These are phyloP conservation scores for Diversispora epigaea DNA, from an alignment of 192 early-diverging fungal genomes.

Conservation along the genomic window DNA sequence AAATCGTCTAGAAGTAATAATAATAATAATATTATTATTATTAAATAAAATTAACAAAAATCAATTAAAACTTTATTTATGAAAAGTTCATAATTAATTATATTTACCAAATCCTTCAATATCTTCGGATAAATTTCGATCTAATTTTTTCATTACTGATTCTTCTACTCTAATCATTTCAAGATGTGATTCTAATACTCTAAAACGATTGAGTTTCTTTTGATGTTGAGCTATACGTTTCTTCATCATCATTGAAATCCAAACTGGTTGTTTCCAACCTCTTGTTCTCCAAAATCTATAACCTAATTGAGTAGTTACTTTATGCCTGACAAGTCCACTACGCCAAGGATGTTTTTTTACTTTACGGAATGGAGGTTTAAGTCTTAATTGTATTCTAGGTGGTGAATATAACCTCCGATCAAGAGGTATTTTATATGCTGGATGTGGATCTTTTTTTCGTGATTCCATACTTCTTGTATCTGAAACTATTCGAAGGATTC, in stretches of 20 bases:
- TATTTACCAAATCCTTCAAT: slow-evolving; percentile 43
- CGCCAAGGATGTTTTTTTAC: slow-evolving; percentile 33
- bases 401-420: slow-evolving; percentile 36
- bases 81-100: too few species aligned
- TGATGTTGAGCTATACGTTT: slow-evolving; percentile 39
- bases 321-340: slow-evolving; percentile 29
- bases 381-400: slow-evolving; percentile 9
- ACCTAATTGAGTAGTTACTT: slow-evolving; percentile 39
- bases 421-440: slow-evolving; percentile 36
- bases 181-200: slow-evolving; percentile 35
- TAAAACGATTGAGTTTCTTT: slow-evolving; percentile 38
- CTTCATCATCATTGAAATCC: slow-evolving; percentile 54
- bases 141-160: slow-evolving; percentile 34
- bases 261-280: slow-evolving; percentile 45
- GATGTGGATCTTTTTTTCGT: slow-evolving; percentile 29
- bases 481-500: slow-evolving; percentile 38
- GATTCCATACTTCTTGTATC: slow-evolving; percentile 35
- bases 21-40: not conserved
- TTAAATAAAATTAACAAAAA: not conserved
- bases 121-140: slow-evolving; percentile 21
- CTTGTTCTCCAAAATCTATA: slow-evolving; percentile 41
- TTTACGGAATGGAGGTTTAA: not conserved
- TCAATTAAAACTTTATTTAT: not conserved
- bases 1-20: not conserved
- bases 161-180: slow-evolving; percentile 41